These are phyloP conservation scores for Malassezia yamatoensis DNA, from an alignment of 1,284 basidiomycete species.

Conservation along the genomic window DNA sequence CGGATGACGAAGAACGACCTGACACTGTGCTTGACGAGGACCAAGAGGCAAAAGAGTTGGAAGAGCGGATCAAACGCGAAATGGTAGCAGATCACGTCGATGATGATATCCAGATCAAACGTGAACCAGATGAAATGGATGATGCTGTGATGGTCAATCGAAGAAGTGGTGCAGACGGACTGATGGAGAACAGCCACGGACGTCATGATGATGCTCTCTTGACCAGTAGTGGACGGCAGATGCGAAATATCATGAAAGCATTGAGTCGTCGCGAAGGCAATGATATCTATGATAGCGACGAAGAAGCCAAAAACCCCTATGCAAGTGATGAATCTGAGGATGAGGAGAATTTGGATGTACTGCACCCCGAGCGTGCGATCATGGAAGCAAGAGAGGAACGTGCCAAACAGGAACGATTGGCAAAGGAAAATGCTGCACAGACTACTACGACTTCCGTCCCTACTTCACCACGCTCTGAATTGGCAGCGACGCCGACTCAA, in stretches of 20 bases:
- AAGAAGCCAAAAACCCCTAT: conserved; percentile 43
- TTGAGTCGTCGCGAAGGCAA: conserved; percentile 39
- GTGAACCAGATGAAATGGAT: conserved; percentile 19
- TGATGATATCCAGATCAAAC: conserved; percentile 17
- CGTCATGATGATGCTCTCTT: conserved; percentile 30
- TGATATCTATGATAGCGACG: conserved; percentile 43
- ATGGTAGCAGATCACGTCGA: conserved; percentile 42
- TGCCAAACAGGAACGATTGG: conserved; percentile 19
- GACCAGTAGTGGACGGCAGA: conserved; percentile 43
- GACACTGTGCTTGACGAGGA: conserved; percentile 33
- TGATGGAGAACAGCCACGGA: conserved; percentile 7
- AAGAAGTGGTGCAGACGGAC: conserved; percentile 23
- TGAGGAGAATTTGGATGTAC: conserved; percentile 39
- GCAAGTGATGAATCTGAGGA: conserved; percentile 39
- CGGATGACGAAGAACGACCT: conserved; percentile 41
- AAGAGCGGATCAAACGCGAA: conserved; percentile 43
- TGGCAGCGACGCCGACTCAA: neutral
- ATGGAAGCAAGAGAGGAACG: conserved; percentile 41
- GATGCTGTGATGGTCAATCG: conserved; percentile 25
- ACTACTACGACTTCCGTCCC: neutral
- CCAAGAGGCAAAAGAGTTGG: conserved; percentile 39
- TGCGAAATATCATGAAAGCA: conserved; percentile 47
- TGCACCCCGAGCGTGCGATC: conserved; percentile 45
- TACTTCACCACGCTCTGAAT: neutral
- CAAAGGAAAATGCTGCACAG: conserved; percentile 19